Evolutionary conservation across 768 basidiomycete species (phyloP), one percentile per base, ranked within the genome.

Genomic region (Mycena venus): DNA sequence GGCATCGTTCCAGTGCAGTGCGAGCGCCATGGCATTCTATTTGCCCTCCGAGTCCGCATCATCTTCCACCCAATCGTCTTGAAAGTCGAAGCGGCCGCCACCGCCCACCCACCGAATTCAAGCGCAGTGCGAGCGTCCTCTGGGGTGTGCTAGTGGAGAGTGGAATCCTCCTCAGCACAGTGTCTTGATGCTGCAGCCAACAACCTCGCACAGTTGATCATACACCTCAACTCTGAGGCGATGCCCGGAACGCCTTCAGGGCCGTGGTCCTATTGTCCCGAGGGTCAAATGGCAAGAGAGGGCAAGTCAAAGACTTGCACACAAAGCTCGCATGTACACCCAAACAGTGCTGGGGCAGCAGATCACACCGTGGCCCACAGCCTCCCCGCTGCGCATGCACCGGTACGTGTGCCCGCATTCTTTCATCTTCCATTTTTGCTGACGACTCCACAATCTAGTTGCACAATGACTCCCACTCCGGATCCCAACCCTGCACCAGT

Each of bases 121-220:
- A 73, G 29, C 75, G 75, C 4, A 76, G 70, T 31, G 67, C 67
- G 7, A 72, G 55, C 64, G 67, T 70, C 7, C 9, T 70, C 0
- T 69, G 59, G 88, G 10, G 87, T 86, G 17, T 55, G 66, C 15
- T 66, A 8, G 68, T 40, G 27, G 62, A 67, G 15, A 64, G 70
- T 27, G 75, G 68, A 21, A 73, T 76, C 36, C 34, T 70, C 3
- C 61, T 72, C 51, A 53, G 72, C 23, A 64, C 70, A 29, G 0
- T 88, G 94, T 32, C 84, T 95, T n/a, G 93, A 93, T 74, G 93
- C 94, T 0, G 95, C 93, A 0, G 96, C 95, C 1, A 91, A 94
- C 62, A 95, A 96, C 49, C 88, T 96, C 4, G 95, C 93, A 0
- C 90, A 90, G 68, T 84, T 96, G 4, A 94, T 96, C 80, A 94